phyloP scores from a whole-genome alignment of 352 stramenopile genomes.

The Phytophthora capsici region DNA sequence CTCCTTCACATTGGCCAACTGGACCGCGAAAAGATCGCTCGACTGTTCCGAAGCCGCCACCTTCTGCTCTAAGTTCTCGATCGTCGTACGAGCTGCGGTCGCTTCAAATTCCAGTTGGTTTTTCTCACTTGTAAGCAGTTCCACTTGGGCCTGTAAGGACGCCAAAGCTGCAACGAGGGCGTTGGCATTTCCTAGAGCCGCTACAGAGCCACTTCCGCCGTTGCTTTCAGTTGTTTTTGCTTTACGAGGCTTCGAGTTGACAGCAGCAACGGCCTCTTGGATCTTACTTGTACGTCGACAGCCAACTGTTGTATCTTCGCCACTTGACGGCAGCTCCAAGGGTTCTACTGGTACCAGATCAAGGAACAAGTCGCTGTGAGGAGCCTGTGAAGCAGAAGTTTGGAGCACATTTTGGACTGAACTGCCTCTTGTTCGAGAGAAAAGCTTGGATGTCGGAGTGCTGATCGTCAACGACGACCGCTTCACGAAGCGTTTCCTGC shows the following conservation, averaged over 20 bases:
- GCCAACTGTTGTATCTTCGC: background rate
- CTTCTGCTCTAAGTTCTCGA: conserved; percentile 47
- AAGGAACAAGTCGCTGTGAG: conserved; percentile 7
- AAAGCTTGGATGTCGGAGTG: conserved; percentile 24
- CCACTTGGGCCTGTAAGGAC: conserved; percentile 28
- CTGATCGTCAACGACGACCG: conserved; percentile 30
- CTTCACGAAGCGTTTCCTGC: conserved; percentile 33
- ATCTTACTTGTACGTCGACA: background rate
- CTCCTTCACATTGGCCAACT: conserved; percentile 54
- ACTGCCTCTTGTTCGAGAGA: conserved; percentile 17
- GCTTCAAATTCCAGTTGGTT: conserved; percentile 31
- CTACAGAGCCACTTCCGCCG: conserved; percentile 4
- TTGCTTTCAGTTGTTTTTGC: conserved; percentile 13
- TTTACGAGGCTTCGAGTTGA: conserved; percentile 8
- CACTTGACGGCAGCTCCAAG: background rate
- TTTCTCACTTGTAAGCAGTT: conserved; percentile 33
- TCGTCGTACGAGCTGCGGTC: conserved; percentile 14
- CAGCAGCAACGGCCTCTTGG: background rate
- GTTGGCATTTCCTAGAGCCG: conserved; percentile 18
- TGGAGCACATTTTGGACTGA: conserved; percentile 4
- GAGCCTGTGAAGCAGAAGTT: conserved; percentile 4
- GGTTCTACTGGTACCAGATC: background rate
- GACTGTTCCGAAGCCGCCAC: conserved; percentile 43
- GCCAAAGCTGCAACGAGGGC: conserved; percentile 28
- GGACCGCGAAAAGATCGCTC: conserved; percentile 44